Base-by-base conservation (phyloP, 805 yeast genomes). In the Jamesozyma piceae region DNA sequence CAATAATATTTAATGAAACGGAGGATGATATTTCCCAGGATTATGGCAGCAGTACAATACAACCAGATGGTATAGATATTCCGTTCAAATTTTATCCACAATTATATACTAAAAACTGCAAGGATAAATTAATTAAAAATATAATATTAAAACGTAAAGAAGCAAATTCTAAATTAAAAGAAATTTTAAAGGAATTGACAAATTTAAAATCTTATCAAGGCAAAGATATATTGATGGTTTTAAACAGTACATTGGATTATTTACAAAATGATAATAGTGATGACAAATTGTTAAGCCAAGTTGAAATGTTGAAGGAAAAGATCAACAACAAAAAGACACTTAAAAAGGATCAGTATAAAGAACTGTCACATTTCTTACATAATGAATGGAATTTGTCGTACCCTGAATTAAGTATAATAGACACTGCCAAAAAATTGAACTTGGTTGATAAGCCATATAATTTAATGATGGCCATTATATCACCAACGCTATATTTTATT, bases 61-160 rank as follows among this genome's bases (percentile, higher is more conserved):
- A 35, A 37, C 45, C 46, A 6, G 51, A 54, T 13, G 64, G 64
- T 5, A 61, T 60, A 2, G 57, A 58, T 19, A 40, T 62, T 2
- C 65, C 66, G 4, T 37, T 60, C 22, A 53, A 55, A 41, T 62
- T 62, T 38, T 62, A 60, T 37, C 65, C 66, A 2, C 63, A 60
- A 42, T 43, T 62, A 13, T 62, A 62, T 42, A 55, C 60, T 1
- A 51, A 51, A 30, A 41, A 43, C 14, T 50, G 55, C 38, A 60
- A 57, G 38, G 54, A 58, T 17, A 44, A 50, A 34, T 43, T 60
- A 32, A 52, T 59, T 3, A 53, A 49, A 17, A 55, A 55, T 18
- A 49, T 61, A 26, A 43, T 57, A 14, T 34, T 35, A 3, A 52
- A 53, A 29, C 43, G 62, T 11, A 49, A 41, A 35, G 45, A 48